Percentiles rank a stretch among this genome's conserved stretches.
phyloP scores from a whole-genome alignment of 768 basidiomycete genomes.

The Macrocybe gigantea region DNA sequence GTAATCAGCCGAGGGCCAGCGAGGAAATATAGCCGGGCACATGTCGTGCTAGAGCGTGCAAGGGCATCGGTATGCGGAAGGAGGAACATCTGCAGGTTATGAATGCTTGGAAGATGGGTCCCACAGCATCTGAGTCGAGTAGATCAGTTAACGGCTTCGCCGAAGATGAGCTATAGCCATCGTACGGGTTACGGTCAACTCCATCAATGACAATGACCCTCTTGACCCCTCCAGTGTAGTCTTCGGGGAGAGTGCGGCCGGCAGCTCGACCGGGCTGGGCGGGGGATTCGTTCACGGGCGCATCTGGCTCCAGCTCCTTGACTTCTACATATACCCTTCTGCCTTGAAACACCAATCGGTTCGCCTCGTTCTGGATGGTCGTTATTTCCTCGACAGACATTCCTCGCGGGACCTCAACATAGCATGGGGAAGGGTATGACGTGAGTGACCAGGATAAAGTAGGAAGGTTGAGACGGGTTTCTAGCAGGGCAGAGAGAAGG shows the following conservation, averaged over 20 bases:
- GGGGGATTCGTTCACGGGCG: conserved; percentile 16
- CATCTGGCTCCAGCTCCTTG: conserved; percentile 48
- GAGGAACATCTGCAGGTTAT: conserved; percentile 68
- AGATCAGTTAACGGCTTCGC: conserved; percentile 4
- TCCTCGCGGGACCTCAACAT: conserved; percentile 70
- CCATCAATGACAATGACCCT: conserved; percentile 82
- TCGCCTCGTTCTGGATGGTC: conserved; percentile 56
- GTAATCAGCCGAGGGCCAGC: conserved; percentile 71
- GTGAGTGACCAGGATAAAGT: conserved; percentile 85
- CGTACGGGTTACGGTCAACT: conserved; percentile 76
- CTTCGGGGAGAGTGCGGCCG: conserved; percentile 56
- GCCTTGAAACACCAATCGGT: conserved; percentile 65
- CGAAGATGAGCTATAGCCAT: neutral
- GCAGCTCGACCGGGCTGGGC: conserved; percentile 44
- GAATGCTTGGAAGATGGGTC: conserved; percentile 76
- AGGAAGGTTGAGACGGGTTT: conserved; percentile 52
- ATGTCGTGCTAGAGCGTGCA: conserved; percentile 52
- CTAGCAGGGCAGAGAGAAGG: conserved; percentile 75
- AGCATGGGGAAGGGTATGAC: conserved; percentile 59
- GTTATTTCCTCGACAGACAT: conserved; percentile 60
- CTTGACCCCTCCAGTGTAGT: conserved; percentile 73
- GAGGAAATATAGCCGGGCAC: conserved; percentile 76
- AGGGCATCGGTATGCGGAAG: conserved; percentile 64
- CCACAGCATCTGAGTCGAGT: conserved; percentile 58
- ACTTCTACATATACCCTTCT: conserved; percentile 69